Conservation (phyloP, 176 grass and related monocot genomes). For the Tillandsia leiboldiana region DNA sequence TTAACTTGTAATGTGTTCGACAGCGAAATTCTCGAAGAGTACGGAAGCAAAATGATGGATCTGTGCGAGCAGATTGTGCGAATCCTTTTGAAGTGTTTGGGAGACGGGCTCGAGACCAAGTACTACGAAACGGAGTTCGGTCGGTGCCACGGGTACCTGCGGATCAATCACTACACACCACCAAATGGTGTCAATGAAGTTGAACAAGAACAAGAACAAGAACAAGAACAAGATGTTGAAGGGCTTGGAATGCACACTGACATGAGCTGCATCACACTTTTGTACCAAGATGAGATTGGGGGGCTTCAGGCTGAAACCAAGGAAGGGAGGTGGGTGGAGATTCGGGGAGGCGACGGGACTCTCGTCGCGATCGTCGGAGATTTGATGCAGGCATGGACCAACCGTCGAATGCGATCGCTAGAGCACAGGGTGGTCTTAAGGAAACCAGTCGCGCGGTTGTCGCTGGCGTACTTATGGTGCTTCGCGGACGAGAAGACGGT, state of each 20-base stretch:
- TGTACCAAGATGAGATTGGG: constrained; percentile 6
- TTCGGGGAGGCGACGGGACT: neutral
- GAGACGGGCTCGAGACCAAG: constrained; percentile 4
- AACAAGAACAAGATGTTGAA: neutral
- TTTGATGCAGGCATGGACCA: constrained; percentile 10
- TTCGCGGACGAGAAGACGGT: constrained; percentile 7
- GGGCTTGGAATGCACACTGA: constrained; percentile 13
- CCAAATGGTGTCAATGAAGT: neutral
- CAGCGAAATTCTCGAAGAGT: neutral
- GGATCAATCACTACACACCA: constrained; percentile 9
- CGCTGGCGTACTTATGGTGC: constrained; percentile 6
- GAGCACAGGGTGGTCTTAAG: neutral
- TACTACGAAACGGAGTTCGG: constrained; percentile 10
- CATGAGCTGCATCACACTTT: constrained; percentile 15
- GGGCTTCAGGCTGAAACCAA: neutral
- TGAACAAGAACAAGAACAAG: neutral
- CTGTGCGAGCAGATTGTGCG: neutral
- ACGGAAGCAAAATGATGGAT: constrained; percentile 1
- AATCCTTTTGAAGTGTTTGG: constrained; percentile 4
- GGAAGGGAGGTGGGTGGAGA: constrained; percentile 4
- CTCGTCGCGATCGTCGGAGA: constrained; percentile 9
- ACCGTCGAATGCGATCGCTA: neutral
- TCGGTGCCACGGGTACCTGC: neutral
- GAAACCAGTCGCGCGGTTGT: neutral
- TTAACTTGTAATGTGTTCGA: too few relatives aligned